Base-by-base conservation (phyloP, 2,329 filamentous ascomycete genomes). In the Exophiala bonariae region DNA sequence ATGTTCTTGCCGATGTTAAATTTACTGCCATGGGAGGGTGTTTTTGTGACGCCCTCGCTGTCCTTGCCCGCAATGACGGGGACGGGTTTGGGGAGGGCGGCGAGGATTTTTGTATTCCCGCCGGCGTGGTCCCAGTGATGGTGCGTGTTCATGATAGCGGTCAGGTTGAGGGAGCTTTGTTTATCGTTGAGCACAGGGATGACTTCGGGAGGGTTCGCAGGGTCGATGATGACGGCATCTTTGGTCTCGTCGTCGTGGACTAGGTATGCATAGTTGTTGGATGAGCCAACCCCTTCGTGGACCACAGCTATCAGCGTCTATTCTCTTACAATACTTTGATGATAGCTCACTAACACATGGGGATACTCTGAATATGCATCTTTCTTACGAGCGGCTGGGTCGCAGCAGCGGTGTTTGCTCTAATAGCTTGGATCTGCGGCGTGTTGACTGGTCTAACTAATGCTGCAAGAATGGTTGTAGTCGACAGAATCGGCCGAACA, bases 41-140 rank as follows among this genome's bases (percentile, higher is more conserved):
- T 95, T 59, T 77, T 77, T 18, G 85, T 90, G 37, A 96, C 92
- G 18, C 80, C 80, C 54, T 86, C 78, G 68, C 92, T 96, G 63
- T 96, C 81, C 63, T 85, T 89, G 56, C 93, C 93, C 47, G 92
- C 93, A 55, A 96, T 87, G 59, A 99, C 83, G 34, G 85, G 81
- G 10, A 95, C 73, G 33, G 82, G 71, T 19, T 75, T 84, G n/a
- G 54, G 36, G 11, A 58, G 44, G 50, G 75, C 66, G 65, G 80
- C 76, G 51, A 83, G 71, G 55, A 96, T 78, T 60, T 90, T 83
- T 47, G 80, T 78, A 67, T 99, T 99, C 7, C 93, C 93, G 54
- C 93, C 93, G 1, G 93, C 86, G 69, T 99, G 93, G 59, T 99
- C 93, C 76, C 85, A 86, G 66, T 99, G 93, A 65, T 97, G 92